phyloP scores from a whole-genome alignment of 140 eudicot species.

The Anethum foeniculum region DNA sequence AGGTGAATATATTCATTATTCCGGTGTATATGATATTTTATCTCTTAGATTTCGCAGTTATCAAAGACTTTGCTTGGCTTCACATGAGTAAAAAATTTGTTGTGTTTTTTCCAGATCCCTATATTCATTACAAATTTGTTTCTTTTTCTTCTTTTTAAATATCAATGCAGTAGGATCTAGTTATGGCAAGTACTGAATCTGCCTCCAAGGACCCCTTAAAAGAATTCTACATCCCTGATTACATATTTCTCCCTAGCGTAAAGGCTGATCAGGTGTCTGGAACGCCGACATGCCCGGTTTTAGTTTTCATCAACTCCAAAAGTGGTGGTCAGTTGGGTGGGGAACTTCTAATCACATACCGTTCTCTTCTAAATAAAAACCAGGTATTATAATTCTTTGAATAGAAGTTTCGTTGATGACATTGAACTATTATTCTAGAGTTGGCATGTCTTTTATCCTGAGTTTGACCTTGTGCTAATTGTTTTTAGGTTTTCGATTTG shows the following conservation, averaged over 20 bases:
- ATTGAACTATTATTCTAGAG: background rate
- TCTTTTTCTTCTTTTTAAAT: background rate
- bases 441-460: background rate
- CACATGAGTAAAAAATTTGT: background rate
- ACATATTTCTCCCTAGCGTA: slow-evolving; percentile 47
- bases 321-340: slow-evolving; percentile 98
- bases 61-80: background rate
- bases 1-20: background rate
- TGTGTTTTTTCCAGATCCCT: background rate
- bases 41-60: background rate
- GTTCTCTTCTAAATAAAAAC: slow-evolving; percentile 50
- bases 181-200: slow-evolving; percentile 22
- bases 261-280: slow-evolving; percentile 21
- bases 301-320: slow-evolving; percentile 79
- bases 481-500: slow-evolving; percentile 67
- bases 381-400: slow-evolving; percentile 39
- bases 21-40: background rate
- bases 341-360: slow-evolving; percentile 65
- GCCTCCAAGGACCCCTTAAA: slow-evolving; percentile 21
- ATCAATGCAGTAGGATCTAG: slow-evolving; percentile 18
- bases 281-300: slow-evolving; percentile 58
- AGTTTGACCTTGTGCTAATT: slow-evolving; percentile 11
- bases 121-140: background rate
- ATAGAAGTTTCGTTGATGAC: background rate
- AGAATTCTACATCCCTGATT: slow-evolving; percentile 62